phyloP scores from a whole-genome alignment of 176 grass and related monocot species.

The Tillandsia leiboldiana region DNA sequence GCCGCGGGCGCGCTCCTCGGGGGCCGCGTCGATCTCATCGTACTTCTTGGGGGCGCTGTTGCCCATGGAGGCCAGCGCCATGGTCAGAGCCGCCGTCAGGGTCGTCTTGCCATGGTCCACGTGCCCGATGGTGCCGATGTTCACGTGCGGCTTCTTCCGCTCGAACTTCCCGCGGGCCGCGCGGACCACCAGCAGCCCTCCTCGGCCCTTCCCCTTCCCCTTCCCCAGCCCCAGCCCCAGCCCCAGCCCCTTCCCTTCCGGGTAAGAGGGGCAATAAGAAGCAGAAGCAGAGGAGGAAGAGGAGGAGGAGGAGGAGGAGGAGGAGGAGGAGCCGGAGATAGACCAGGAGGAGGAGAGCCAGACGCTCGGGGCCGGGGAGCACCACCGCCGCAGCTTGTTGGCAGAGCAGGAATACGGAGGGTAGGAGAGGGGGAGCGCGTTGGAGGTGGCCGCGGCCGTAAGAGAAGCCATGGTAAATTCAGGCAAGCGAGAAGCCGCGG shows the following conservation, averaged over 20 bases:
- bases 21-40: conserved; percentile 94
- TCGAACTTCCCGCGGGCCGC: conserved; percentile 90
- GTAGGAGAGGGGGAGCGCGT: too few species aligned
- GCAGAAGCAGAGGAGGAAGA: background rate
- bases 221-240: too few species aligned
- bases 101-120: conserved; percentile 99
- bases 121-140: conserved; percentile 98
- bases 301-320: conserved; percentile 22
- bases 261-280: too few species aligned
- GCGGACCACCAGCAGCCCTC: conserved; percentile 50
- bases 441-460: conserved; percentile 7
- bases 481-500: too few species aligned
- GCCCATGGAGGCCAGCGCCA: conserved; percentile 79
- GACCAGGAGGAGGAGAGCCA: too few species aligned
- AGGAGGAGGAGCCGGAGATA: conserved; percentile 15
- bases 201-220: too few species aligned
- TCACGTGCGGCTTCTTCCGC: conserved; percentile 89
- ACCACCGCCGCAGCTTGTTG: too few species aligned
- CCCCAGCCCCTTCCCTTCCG: too few species aligned
- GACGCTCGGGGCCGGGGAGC: too few species aligned
- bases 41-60: conserved; percentile 92
- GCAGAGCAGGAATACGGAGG: too few species aligned
- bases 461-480: conserved; percentile 26
- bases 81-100: conserved; percentile 92
- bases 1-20: conserved; percentile 92